Base-by-base conservation (phyloP, 371 early-diverging fungal species). In the Catenaria anguillulae region DNA sequence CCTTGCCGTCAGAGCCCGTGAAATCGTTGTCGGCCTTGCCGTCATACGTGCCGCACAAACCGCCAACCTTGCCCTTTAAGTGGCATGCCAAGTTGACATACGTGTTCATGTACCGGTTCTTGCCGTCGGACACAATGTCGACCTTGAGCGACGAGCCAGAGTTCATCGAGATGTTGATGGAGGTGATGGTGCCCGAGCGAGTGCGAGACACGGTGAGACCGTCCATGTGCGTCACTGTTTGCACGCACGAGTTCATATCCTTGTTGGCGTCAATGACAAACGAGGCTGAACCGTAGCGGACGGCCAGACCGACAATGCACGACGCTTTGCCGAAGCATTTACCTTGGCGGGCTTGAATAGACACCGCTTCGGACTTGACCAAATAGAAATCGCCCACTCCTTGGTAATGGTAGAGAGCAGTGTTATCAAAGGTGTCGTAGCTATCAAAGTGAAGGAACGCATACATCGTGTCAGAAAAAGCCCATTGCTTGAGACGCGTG, bases 11-110 rank as follows among this genome's bases (percentile, higher is more conserved):
- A 29, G 12, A 4, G 33, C 55, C 55, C 34, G 55, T 55, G 19
- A 55, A 23, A 23, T 55, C 55, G 55, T 55, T 55, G 26, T 33
- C 19, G 36, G 55, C 34, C 4, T 55, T 23, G 36, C 55, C 55
- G 36, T 55, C 55, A 29, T 10, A 55, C 17, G 10, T 4, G 36
- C 55, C 55, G 36, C 55, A 55, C 19, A 55, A 23, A 23, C 55
- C 55, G 17, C 24, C 17, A 10, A 36, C 10, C 36, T 55, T 33
- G 36, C 55, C 55, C 17, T 19, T 10, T 2, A 34, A 23, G 10
- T 10, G 2, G 33, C 24, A 4, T 15, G 55, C 55, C 26, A 21
- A 2, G 21, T 23, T 19, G 21, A 55, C 2, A 29, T 33, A 6
- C 15, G 23, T 23, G 36, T 55, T 33, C 12, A 55, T 4, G 55